Conservation (phyloP, 331 rosid species). For the Rhamnella rubrinervis region DNA sequence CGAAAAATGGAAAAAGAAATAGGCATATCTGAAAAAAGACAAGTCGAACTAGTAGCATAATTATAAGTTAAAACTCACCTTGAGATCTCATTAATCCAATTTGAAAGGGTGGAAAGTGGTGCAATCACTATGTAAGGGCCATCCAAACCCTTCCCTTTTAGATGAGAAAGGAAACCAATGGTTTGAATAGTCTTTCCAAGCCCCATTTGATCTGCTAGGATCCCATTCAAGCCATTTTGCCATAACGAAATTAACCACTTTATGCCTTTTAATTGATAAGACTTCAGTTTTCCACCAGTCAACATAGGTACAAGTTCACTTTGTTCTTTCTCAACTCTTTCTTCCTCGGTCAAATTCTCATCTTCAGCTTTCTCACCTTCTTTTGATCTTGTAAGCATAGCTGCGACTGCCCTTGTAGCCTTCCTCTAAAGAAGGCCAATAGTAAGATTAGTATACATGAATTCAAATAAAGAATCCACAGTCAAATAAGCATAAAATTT, state of each 20-base stretch:
- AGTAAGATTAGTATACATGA: background rate
- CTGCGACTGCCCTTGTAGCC: conserved; percentile 92
- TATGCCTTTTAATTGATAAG: conserved; percentile 89
- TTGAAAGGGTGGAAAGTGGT: conserved; percentile 94
- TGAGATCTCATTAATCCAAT: conserved; percentile 80
- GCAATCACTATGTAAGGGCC: conserved; percentile 95
- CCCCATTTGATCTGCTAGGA: conserved; percentile 99
- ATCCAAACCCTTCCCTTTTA: conserved; percentile 78
- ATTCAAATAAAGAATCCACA: background rate
- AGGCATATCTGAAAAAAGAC: conserved; percentile 5
- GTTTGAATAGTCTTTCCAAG: conserved; percentile 99
- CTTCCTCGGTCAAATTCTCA: conserved; percentile 62
- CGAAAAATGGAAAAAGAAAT: conserved; percentile 3
- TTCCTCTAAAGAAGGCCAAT: conserved; percentile 40
- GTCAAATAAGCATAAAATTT: background rate
- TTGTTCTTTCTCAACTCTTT: conserved; percentile 72
- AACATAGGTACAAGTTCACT: conserved; percentile 78
- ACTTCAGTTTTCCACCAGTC: conserved; percentile 85
- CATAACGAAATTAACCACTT: conserved; percentile 97
- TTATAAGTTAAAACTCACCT: conserved; percentile 46
- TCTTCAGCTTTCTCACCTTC: conserved; percentile 60
- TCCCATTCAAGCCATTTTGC: conserved; percentile 99
- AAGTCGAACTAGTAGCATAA: conserved; percentile 3
- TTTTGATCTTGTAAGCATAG: conserved; percentile 87
- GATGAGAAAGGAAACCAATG: conserved; percentile 84